Percentiles rank a stretch among this genome's conserved stretches.
Conservation (phyloP, 768 basidiomycete genomes). For the Termitomyces sp. region DNA sequence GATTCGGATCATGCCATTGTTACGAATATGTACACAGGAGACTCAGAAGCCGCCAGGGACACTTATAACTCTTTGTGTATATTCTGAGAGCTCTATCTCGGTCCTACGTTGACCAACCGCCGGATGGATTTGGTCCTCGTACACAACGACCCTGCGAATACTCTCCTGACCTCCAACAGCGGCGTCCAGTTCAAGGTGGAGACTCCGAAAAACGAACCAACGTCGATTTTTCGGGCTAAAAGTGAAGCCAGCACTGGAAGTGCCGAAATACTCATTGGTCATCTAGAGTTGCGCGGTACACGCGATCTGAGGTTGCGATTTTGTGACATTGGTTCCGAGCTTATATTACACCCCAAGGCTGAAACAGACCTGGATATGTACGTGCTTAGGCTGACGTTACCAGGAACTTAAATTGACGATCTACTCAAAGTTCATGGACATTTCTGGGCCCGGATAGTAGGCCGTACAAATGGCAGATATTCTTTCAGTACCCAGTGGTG, state of each 20-base stretch:
- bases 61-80: background rate
- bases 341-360: constrained; percentile 10
- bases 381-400: background rate
- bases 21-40: background rate
- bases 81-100: background rate
- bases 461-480: constrained; percentile 37
- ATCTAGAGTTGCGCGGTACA: constrained; percentile 22
- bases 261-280: constrained; percentile 31
- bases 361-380: constrained; percentile 19
- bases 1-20: background rate
- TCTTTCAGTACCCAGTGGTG: constrained; percentile 34
- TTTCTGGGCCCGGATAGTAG: constrained; percentile 32
- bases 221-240: constrained; percentile 28
- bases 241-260: constrained; percentile 25
- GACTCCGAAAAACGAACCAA: constrained; percentile 24
- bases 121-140: constrained; percentile 31
- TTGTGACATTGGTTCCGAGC: constrained; percentile 18
- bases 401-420: background rate
- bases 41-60: background rate
- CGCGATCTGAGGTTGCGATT: constrained; percentile 23
- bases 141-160: constrained; percentile 37
- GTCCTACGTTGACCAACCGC: background rate
- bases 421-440: constrained; percentile 29
- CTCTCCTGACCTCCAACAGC: constrained; percentile 30
- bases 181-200: constrained; percentile 32